Base-by-base conservation (phyloP, 768 basidiomycete genomes). In the Nidularia sp. region DNA sequence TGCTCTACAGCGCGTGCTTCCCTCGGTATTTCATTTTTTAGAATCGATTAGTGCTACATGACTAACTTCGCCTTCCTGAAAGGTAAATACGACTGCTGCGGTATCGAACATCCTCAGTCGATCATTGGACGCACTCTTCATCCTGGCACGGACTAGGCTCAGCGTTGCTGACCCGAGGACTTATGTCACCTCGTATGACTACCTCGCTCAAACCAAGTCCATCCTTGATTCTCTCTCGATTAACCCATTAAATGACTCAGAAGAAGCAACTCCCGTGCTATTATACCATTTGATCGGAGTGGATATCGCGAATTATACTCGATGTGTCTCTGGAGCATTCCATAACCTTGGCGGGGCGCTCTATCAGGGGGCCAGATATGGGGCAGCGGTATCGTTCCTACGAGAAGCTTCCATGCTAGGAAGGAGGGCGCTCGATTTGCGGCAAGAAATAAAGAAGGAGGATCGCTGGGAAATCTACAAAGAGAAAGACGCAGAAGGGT, bases 311-410 rank as follows among this genome's bases (percentile, higher is more conserved):
- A 86, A 87, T 49, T 83, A 80, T 54, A 60, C 78, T 2, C 83
- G 89, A 12, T 90, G 87, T 57, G 68, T 87, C 6, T 88, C 87
- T 5, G 87, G 85, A 4, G 83, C 83, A 2, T 83, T 84, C 56
- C 81, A 90, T 56, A 85, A 87, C 59, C 59, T 87, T 1, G 87
- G 81, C 2, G 85, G 83, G 1, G 71, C 73, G n/a, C 63, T 94
- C 9, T 94, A 88, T 57, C 84, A 89, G 53, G 79, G 77, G 4
- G 75, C 70, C 7, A 76, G 78, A 47, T 74, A 81, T 55, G 85
- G 81, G 1, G 78, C 80, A 32, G 84, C 89, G 0, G 72, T 88
- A 6, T 77, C 83, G 0, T 93, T 93, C 61, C 68, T 88, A 39
- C 71, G 77, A 33, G 73, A 83, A 50, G 80, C 83, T 1, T 90